Evolutionary conservation across 2,329 filamentous ascomycete genomes (phyloP).

Genomic region (Fusarium poae): DNA sequence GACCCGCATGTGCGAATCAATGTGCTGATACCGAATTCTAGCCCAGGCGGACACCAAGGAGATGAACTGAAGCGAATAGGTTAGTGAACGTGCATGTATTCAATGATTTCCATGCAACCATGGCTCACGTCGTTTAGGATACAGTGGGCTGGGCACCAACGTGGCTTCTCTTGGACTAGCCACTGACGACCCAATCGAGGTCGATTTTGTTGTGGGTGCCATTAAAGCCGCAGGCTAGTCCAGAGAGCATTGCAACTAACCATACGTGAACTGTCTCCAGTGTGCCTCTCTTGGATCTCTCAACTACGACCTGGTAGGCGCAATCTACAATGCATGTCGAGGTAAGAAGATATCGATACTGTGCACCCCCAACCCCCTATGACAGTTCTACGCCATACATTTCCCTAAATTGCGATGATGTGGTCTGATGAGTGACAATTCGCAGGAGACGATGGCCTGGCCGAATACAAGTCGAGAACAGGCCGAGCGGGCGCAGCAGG

Average conservation of each 20-base stretch:
- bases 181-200: conserved; percentile 66
- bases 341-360: conserved; percentile 54
- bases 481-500: conserved; percentile 47
- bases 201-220: conserved; percentile 78
- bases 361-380: conserved; percentile 25
- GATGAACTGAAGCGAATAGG: conserved; percentile 50
- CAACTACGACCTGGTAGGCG: conserved; percentile 73
- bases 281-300: conserved; percentile 86
- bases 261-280: conserved; percentile 54
- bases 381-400: conserved; percentile 31
- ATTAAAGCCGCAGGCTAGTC: conserved; percentile 30
- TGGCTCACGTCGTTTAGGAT: conserved; percentile 64
- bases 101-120: conserved; percentile 26
- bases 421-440: conserved; percentile 29
- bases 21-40: conserved; percentile 41
- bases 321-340: conserved; percentile 68
- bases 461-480: conserved; percentile 59
- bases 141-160: conserved; percentile 78
- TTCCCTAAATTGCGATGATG: conserved; percentile 22
- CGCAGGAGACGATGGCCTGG: conserved; percentile 57
- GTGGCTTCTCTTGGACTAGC: conserved; percentile 73
- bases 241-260: conserved; percentile 37
- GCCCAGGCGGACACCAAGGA: conserved; percentile 54
- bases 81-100: conserved; percentile 42
- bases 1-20: conserved; percentile 18